These are phyloP conservation scores for Taxawa tesnikishii DNA, from an alignment of 2,329 filamentous ascomycete genomes.

Conservation along the genomic window DNA sequence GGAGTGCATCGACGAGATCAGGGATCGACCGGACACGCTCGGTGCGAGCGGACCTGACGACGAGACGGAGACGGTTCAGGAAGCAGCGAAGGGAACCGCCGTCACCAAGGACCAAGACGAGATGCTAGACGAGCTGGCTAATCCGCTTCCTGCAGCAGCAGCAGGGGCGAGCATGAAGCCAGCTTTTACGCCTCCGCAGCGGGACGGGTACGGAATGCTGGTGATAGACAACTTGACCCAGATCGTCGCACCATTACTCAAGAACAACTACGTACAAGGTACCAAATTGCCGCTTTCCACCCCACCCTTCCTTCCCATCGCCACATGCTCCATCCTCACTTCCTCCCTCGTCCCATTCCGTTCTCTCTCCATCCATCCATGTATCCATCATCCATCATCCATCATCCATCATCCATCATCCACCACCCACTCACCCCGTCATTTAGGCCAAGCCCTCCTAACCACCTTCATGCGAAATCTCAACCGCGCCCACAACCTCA, in stretches of 20 bases:
- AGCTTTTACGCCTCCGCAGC: too few relatives aligned
- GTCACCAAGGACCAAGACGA: too few relatives aligned
- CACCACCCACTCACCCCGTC: too few relatives aligned
- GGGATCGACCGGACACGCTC: slow-evolving; percentile 22
- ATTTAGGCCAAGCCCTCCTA: slow-evolving; percentile 29
- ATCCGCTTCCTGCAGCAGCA: neutral
- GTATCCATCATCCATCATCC: too few relatives aligned
- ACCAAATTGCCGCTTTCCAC: neutral
- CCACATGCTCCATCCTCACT: slow-evolving; percentile 16
- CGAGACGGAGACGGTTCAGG: too few relatives aligned
- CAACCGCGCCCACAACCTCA: slow-evolving; percentile 22
- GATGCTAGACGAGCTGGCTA: too few relatives aligned
- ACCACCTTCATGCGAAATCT: slow-evolving; percentile 29
- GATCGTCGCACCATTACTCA: slow-evolving; percentile 23
- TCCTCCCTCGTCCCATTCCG: slow-evolving; percentile 16
- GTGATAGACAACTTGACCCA: slow-evolving; percentile 28
- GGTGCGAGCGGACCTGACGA: slow-evolving; percentile 22
- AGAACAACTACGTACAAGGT: slow-evolving; percentile 24
- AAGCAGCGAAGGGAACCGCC: too few relatives aligned
- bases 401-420: too few relatives aligned
- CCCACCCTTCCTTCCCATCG: slow-evolving; percentile 13
- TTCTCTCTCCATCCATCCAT: slow-evolving; percentile 15
- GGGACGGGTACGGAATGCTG: slow-evolving; percentile 18
- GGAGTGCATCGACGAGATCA: slow-evolving; percentile 33
- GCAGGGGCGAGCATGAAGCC: neutral